Conservation (phyloP, 495 filamentous ascomycete genomes). For the Tetracladium setigerum region DNA sequence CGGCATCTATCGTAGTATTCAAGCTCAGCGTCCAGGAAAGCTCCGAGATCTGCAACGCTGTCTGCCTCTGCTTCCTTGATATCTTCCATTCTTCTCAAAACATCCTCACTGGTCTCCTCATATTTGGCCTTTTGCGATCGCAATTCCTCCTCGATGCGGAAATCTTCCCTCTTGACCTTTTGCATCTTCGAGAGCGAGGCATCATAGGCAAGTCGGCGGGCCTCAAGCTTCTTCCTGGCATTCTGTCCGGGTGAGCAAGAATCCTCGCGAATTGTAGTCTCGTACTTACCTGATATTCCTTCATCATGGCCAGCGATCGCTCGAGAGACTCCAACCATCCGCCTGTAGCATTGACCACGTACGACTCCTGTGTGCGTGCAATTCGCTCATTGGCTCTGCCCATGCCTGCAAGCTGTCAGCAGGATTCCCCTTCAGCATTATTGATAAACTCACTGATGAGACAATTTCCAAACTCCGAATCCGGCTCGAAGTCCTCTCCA, state of each 20-base stretch:
- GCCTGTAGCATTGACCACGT: slow-evolving; percentile 70
- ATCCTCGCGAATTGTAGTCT: no score
- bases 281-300: slow-evolving; percentile 78
- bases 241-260: slow-evolving; percentile 35
- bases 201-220: slow-evolving; percentile 83
- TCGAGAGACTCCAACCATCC: slow-evolving; percentile 92
- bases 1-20: slow-evolving; percentile 86
- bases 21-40: slow-evolving; percentile 85
- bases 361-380: slow-evolving; percentile 78
- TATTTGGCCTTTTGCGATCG: slow-evolving; percentile 91
- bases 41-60: slow-evolving; percentile 68
- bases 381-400: slow-evolving; percentile 84
- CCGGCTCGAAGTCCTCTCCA: slow-evolving; percentile 86
- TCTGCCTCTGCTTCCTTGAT: slow-evolving; percentile 89
- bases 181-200: slow-evolving; percentile 86
- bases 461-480: slow-evolving; percentile 90
- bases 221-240: slow-evolving; percentile 92
- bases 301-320: slow-evolving; percentile 87
- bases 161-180: slow-evolving; percentile 90
- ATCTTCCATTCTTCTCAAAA: slow-evolving; percentile 88
- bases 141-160: slow-evolving; percentile 87
- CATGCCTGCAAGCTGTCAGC: slow-evolving; percentile 45
- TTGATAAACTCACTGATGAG: slow-evolving; percentile 56
- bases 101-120: slow-evolving; percentile 91
- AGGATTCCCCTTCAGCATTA: neutral